Evolutionary conservation across 805 yeast genomes (phyloP), one percentile per base, ranked within the genome.

Genomic region (Kodamaea nitidulidarum): DNA sequence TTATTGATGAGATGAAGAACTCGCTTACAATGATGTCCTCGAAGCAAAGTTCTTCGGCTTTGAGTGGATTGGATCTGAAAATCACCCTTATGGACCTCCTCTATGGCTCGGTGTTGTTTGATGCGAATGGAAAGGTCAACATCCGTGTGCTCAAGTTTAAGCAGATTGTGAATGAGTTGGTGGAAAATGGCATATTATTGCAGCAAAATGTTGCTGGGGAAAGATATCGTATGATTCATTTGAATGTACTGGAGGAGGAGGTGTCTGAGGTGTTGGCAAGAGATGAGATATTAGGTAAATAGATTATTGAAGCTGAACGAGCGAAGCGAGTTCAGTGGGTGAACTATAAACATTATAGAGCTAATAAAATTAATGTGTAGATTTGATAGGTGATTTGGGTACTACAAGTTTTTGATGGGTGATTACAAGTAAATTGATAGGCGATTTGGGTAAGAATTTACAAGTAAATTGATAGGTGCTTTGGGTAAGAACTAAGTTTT

Each of bases 141-240:
- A 60, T 79, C 1, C 66, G 91, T 41, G 67, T 84, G 18, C 67
- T 70, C 17, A 81, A 85, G 4, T 75, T 85, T 48, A 73, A 74
- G 26, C 76, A 67, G 38, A 70, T 86, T 1, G 51, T 88, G 6
- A 69, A 71, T 34, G 95, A 88, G 50, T 64, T 91, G 40, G 76
- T 78, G 10, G 96, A 88, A 40, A 78, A 81, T 32, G 98, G 97
- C 0, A 64, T 91, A 4, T 45, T 93, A 2, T 65, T 78, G 3
- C 82, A 78, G 50, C 95, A 86, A 53, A 75, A 75, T 34, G 65
- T 76, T 42, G 74, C 73, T 35, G 81, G 88, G 18, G 95, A 86
- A 51, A 70, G 96, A 36, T 63, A 76, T 40, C 71, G 81, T 16
- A 60, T 80, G 40, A 63, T 91, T 0, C 75, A 84, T 38, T 63